Conservation (phyloP, 2,329 filamentous ascomycete species). For the Neonectria sp. region DNA sequence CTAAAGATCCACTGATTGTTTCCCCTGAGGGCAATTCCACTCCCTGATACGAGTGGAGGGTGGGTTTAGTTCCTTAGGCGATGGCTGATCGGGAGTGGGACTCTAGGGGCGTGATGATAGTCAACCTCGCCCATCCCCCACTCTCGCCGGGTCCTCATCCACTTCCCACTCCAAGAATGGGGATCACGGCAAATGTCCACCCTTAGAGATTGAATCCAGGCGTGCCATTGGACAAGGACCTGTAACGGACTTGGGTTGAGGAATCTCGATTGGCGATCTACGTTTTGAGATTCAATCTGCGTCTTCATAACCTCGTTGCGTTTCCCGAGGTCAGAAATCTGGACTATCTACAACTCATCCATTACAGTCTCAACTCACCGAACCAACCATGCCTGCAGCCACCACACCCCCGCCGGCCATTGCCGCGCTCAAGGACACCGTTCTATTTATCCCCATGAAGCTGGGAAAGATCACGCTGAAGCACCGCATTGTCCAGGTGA, state of each 20-base stretch:
- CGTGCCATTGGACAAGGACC: constrained; percentile 6
- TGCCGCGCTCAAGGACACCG: constrained; percentile 45
- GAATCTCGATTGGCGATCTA: constrained; percentile 10
- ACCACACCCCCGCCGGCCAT: constrained; percentile 37
- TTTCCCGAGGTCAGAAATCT: constrained; percentile 1
- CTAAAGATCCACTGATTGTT: neutral
- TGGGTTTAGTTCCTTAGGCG: neutral
- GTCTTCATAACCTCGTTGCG: constrained; percentile 23
- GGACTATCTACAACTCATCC: constrained; percentile 7
- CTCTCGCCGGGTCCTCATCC: constrained; percentile 14
- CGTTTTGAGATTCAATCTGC: constrained; percentile 9
- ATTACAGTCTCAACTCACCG: neutral
- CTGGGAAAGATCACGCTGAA: constrained; percentile 52
- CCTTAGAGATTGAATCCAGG: neutral
- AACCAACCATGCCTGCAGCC: constrained; percentile 35
- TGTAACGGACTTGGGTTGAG: neutral
- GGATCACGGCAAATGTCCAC: constrained; percentile 1
- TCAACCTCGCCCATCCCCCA: constrained; percentile 14
- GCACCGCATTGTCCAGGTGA: constrained; percentile 56
- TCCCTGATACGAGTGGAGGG: constrained; percentile 1
- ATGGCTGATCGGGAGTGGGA: constrained; percentile 13
- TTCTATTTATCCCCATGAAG: constrained; percentile 53
- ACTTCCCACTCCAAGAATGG: constrained; percentile 29
- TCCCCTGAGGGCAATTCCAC: neutral
- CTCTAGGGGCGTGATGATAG: constrained; percentile 3